Evolutionary conservation across 345 rosid species (phyloP), one percentile per base, ranked within the genome.

Genomic region (Salix brachista): DNA sequence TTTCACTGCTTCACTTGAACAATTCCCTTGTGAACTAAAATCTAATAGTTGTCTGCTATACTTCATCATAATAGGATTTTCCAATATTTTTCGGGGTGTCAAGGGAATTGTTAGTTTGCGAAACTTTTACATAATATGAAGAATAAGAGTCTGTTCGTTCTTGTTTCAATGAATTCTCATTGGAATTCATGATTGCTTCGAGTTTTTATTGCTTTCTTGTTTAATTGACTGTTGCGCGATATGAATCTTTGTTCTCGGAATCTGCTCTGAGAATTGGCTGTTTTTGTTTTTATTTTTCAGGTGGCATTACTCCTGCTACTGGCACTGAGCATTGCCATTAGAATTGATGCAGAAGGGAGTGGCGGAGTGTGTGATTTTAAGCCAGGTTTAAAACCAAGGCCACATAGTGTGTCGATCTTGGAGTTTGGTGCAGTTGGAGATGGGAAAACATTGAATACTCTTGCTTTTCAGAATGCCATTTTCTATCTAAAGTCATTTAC

Each of bases 351-450:
- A 69, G 86, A 78, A 64, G 82, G 79, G 73, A 85, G 82, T 44
- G 77, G 80, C 46, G 87, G 80, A 13, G 73, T 77, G 5, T 93
- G 99, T 75, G 88, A 87, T 65, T 42, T 75, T 64, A 84, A 75
- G 74, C 80, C 86, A 65, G 82, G 79, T 73, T 82, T 93, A 77
- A 83, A 87, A 60, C 92, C 97, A 0, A 88, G 99, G 79, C 99
- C 94, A 0, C 98, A 90, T 48, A 95, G 96, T 58, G 97, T 93
- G 73, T 95, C 98, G 2, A 95, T 93, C 25, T 83, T 81, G 65
- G 99, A 95, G 85, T 95, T 95, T 73, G 96, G 99, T 67, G 99
- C 98, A 44, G 96, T 91, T 37, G 99, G 97, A 67, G 97, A 95
- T 37, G 92, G 98, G 41, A 93, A 90, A 81, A 80, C 89, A 6